phyloP scores from a whole-genome alignment of 331 rosid species.

The Prunus yedoensis region DNA sequence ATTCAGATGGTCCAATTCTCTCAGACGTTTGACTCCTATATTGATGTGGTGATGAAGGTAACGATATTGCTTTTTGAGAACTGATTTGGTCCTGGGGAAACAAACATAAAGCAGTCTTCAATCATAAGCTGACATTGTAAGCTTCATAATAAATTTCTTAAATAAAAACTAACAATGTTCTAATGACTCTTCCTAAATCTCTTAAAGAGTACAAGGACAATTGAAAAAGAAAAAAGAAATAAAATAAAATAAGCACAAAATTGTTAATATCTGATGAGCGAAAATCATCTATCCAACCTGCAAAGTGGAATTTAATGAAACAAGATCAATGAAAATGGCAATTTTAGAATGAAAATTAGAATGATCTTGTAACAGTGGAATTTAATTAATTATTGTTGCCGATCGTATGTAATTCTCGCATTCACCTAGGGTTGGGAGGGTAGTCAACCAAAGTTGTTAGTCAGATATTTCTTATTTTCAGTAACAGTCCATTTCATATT shows the following conservation, averaged over 20 bases:
- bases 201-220: neutral
- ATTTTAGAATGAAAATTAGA: neutral
- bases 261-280: neutral
- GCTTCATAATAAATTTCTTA: neutral
- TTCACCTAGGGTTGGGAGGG: neutral
- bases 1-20: constrained; percentile 55
- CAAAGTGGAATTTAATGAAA: neutral
- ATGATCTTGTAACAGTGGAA: neutral
- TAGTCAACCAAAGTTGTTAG: neutral
- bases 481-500: neutral
- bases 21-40: constrained; percentile 68
- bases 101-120: constrained; percentile 35
- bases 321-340: neutral
- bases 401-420: neutral
- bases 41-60: constrained; percentile 92
- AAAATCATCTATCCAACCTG: neutral
- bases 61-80: constrained; percentile 86
- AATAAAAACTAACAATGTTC: neutral
- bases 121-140: constrained; percentile 22
- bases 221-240: neutral
- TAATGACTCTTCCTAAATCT: neutral
- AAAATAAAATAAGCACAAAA: neutral
- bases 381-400: neutral
- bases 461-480: neutral
- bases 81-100: constrained; percentile 41